Percentiles rank a stretch among this genome's conserved stretches.
Conservation (phyloP, 345 rosid species). For the Boechera divaricarpa region DNA sequence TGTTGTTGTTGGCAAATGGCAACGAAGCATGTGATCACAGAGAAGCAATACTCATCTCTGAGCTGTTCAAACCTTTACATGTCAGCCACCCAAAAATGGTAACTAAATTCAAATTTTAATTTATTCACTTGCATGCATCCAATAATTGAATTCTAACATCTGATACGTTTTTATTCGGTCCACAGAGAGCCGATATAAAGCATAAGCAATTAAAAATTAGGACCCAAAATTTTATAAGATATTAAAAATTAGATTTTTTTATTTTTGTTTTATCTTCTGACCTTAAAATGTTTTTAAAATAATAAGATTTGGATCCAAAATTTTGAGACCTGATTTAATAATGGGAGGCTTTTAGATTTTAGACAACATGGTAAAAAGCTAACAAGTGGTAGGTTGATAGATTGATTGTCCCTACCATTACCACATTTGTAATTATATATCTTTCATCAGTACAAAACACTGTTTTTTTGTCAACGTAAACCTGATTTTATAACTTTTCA, state of each 20-base stretch:
- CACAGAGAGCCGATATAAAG: not conserved
- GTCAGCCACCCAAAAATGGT: conserved; percentile 24
- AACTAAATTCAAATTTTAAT: not conserved
- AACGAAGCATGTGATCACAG: conserved; percentile 40
- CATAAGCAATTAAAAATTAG: too few relatives aligned
- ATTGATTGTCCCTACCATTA: not conserved
- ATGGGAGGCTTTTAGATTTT: not conserved
- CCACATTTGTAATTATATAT: not conserved
- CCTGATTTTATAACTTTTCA: not conserved
- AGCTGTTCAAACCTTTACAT: conserved; percentile 34
- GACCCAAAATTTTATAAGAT: too few relatives aligned
- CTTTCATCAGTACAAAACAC: not conserved
- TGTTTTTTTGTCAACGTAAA: not conserved
- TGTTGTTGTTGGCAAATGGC: conserved; percentile 27
- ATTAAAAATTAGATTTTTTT: too few relatives aligned
- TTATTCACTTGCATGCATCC: not conserved
- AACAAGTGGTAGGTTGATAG: not conserved
- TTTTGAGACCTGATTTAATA: not conserved
- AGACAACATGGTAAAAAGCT: conserved; percentile 5
- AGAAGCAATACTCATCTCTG: conserved; percentile 25
- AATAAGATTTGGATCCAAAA: too few relatives aligned
- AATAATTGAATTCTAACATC: not conserved
- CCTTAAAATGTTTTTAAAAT: too few relatives aligned
- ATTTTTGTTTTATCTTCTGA: too few relatives aligned
- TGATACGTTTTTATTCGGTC: not conserved